A percentile compares a stretch with the other conserved stretches of the same genome.
phyloP scores from a whole-genome alignment of 2,329 filamentous ascomycete genomes.

The Fusarium sarcochroum region DNA sequence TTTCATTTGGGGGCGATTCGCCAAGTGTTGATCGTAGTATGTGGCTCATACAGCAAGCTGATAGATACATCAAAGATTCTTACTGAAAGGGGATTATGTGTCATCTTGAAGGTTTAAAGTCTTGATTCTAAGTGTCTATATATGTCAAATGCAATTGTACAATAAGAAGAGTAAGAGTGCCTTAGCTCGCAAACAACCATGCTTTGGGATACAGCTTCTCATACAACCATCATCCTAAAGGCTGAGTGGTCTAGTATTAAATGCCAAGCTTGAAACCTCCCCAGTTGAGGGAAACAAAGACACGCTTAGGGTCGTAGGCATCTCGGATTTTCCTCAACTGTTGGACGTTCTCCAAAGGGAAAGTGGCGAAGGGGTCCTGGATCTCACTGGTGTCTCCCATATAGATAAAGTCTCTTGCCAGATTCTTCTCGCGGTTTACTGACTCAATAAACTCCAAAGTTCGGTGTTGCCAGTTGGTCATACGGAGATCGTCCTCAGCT shows the following conservation, averaged over 20 bases:
- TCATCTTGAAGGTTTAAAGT: too few species aligned
- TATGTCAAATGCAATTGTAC: too few species aligned
- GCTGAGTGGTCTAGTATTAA: neutral
- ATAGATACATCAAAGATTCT: conserved; percentile 57
- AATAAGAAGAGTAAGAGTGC: too few species aligned
- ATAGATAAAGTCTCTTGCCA: neutral
- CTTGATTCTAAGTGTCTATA: too few species aligned
- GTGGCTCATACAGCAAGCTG: conserved; percentile 60
- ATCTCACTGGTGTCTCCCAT: neutral
- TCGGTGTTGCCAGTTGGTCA: neutral
- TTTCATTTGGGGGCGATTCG: conserved; percentile 56
- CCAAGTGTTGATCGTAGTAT: conserved; percentile 64
- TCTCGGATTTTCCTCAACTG: neutral
- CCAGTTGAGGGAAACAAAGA: neutral
- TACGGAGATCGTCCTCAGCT: neutral
- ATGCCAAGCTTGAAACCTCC: neutral
- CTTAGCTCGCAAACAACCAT: too few species aligned
- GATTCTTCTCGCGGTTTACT: neutral
- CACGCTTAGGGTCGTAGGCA: neutral
- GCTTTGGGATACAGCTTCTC: neutral
- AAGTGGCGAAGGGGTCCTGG: neutral
- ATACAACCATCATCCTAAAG: neutral
- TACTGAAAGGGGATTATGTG: neutral
- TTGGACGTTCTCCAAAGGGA: neutral
- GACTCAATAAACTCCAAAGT: neutral